Evolutionary conservation across 106 monocot species (phyloP).

Genomic region (Vanilla planifolia): DNA sequence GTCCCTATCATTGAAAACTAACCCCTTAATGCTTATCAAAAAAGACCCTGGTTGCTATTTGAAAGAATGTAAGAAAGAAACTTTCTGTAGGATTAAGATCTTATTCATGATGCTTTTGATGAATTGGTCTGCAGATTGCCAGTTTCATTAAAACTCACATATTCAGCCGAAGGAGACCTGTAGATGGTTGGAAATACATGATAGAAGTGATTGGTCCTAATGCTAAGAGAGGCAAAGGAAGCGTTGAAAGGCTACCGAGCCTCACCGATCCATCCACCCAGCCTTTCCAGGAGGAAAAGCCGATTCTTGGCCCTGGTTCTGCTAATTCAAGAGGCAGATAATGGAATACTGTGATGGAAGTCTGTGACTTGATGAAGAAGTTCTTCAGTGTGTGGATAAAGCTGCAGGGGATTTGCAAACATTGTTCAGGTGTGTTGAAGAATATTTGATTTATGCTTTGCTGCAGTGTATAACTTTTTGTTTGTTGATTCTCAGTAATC

Average conservation of each 20-base stretch:
- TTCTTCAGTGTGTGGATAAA: too few relatives aligned
- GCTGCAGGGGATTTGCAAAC: too few relatives aligned
- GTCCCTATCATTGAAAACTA: slow-evolving; percentile 29
- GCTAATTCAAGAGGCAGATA: slow-evolving; percentile 29
- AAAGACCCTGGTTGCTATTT: not conserved
- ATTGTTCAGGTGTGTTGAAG: too few relatives aligned
- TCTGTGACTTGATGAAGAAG: not conserved
- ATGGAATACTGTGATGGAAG: not conserved
- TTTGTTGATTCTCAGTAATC: too few relatives aligned
- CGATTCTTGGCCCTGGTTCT: slow-evolving; percentile 20
- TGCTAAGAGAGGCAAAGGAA: slow-evolving; percentile 85
- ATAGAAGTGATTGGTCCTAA: slow-evolving; percentile 95
- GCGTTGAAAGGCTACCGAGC: slow-evolving; percentile 62
- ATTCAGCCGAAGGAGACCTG: slow-evolving; percentile 84
- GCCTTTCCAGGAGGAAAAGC: slow-evolving; percentile 59
- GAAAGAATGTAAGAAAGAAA: not conserved
- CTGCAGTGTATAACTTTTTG: too few relatives aligned
- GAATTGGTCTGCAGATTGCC: slow-evolving; percentile 59
- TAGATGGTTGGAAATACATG: slow-evolving; percentile 99
- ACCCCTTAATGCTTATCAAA: not conserved
- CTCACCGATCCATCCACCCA: slow-evolving; percentile 68
- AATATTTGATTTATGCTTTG: too few relatives aligned
- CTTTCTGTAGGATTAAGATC: too few relatives aligned
- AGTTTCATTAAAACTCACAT: slow-evolving; percentile 97
- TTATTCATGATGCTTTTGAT: not conserved